Conservation (phyloP, 2,329 filamentous ascomycete species). For the Fusarium sp. region DNA sequence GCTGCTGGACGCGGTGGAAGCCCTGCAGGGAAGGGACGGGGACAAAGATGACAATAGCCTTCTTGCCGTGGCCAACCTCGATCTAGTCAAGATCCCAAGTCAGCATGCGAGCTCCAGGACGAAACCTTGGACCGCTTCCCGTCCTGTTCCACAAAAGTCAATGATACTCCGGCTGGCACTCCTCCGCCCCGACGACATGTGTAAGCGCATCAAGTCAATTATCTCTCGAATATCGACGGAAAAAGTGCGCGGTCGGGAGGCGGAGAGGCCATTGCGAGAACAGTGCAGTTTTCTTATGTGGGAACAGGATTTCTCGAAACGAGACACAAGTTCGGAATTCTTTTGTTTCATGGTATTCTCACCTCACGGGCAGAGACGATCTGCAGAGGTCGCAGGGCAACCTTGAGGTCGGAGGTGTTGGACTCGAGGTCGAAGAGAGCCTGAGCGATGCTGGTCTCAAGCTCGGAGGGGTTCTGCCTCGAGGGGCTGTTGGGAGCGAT, state of each 20-base stretch:
- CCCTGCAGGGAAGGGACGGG: conserved; percentile 97
- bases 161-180: conserved; percentile 51
- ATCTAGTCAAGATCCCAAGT: conserved; percentile 82
- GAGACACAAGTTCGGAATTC: conserved; percentile 13
- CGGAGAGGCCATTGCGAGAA: conserved; percentile 49
- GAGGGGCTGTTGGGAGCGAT: conserved; percentile 97
- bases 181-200: conserved; percentile 42
- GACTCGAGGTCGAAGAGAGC: conserved; percentile 99
- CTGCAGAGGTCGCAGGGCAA: conserved; percentile 95
- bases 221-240: conserved; percentile 37
- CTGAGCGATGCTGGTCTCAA: conserved; percentile 95
- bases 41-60: conserved; percentile 99
- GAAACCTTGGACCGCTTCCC: conserved; percentile 79
- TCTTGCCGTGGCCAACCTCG: conserved; percentile 99
- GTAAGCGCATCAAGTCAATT: conserved; percentile 24
- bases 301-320: conserved; percentile 56
- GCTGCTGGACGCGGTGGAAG: conserved; percentile 99
- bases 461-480: conserved; percentile 94
- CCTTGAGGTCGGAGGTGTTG: conserved; percentile 98
- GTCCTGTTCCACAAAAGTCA: conserved; percentile 71
- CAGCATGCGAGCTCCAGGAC: conserved; percentile 81
- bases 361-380: conserved; percentile 99
- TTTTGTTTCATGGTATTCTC: conserved; percentile 64
- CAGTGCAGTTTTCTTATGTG: conserved; percentile 42
- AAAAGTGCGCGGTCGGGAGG: conserved; percentile 35